Percentiles rank a stretch among this genome's conserved stretches.
Conservation (phyloP, 2,329 filamentous ascomycete species). For the Trichoderma arundinaceum region DNA sequence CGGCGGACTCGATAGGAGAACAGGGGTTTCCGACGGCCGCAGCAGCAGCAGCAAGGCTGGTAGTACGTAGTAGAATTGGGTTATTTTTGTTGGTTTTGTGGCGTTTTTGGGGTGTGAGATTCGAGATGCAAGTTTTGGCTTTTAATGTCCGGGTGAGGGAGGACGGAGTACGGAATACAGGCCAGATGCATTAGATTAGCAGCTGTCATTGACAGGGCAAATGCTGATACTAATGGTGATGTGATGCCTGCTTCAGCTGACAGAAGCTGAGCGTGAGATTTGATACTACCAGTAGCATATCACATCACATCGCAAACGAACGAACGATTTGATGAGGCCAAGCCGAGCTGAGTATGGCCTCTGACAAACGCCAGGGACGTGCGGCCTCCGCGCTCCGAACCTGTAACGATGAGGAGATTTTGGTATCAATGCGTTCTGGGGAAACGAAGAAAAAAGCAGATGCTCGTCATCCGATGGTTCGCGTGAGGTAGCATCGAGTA, state of each 20-base stretch:
- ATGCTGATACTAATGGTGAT: too few species aligned
- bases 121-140: background rate
- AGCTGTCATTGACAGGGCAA: too few species aligned
- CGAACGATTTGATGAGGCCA: background rate
- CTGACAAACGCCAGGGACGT: background rate
- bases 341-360: background rate
- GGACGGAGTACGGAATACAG: too few species aligned
- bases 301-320: too few species aligned
- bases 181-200: too few species aligned
- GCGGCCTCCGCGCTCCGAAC: background rate
- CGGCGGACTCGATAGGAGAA: constrained; percentile 7
- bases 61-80: too few species aligned
- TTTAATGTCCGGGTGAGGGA: too few species aligned
- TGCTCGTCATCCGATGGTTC: background rate
- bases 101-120: background rate
- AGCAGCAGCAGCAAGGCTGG: background rate
- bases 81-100: too few species aligned
- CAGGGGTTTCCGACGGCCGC: constrained; percentile 32
- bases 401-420: constrained; percentile 11
- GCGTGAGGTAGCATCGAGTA: background rate
- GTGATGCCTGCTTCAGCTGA: too few species aligned
- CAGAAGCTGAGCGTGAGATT: too few species aligned
- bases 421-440: constrained; percentile 18
- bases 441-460: background rate
- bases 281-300: too few species aligned